Conservation (phyloP, 441 rosid species). For the Brassica hybrid region DNA sequence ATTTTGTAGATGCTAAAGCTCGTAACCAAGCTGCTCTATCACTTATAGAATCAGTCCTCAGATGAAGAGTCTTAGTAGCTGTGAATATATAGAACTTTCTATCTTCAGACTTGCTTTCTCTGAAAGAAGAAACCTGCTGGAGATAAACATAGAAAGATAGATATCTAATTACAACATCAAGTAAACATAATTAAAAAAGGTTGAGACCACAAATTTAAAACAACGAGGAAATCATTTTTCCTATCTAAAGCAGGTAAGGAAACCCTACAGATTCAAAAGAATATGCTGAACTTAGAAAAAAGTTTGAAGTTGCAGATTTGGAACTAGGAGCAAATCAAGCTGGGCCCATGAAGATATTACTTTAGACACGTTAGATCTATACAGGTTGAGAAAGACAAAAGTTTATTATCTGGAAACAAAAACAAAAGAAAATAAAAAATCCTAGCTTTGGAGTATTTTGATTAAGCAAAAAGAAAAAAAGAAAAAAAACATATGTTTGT, state of each 20-base stretch:
- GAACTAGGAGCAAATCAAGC: slow-evolving; percentile 39
- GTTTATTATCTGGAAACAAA: slow-evolving; percentile 10
- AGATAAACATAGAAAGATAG: slow-evolving; percentile 29
- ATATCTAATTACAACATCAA: slow-evolving; percentile 15
- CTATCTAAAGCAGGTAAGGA: slow-evolving; percentile 14
- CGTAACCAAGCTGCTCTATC: slow-evolving; percentile 90
- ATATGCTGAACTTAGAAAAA: no score
- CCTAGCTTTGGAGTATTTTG: slow-evolving; percentile 23
- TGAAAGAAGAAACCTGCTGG: slow-evolving; percentile 83
- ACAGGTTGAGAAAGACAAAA: slow-evolving; percentile 32
- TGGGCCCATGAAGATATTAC: slow-evolving; percentile 39
- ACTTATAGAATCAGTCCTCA: slow-evolving; percentile 73
- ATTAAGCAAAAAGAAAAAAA: slow-evolving; percentile 24
- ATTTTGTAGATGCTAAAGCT: slow-evolving; percentile 70
- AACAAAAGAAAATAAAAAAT: neutral
- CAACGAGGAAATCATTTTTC: slow-evolving; percentile 23
- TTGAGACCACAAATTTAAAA: slow-evolving; percentile 18
- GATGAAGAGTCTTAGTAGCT: slow-evolving; percentile 90
- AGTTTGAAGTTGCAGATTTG: slow-evolving; percentile 27
- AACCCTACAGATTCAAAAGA: slow-evolving; percentile 3
- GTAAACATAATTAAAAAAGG: slow-evolving; percentile 9
- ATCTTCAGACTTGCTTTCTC: slow-evolving; percentile 93
- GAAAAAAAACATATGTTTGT: slow-evolving; percentile 35
- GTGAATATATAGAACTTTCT: slow-evolving; percentile 86
- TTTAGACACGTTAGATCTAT: slow-evolving; percentile 26